These are phyloP conservation scores for Ramichloridium luteum DNA, from an alignment of 2,329 filamentous ascomycete genomes.

Conservation along the genomic window DNA sequence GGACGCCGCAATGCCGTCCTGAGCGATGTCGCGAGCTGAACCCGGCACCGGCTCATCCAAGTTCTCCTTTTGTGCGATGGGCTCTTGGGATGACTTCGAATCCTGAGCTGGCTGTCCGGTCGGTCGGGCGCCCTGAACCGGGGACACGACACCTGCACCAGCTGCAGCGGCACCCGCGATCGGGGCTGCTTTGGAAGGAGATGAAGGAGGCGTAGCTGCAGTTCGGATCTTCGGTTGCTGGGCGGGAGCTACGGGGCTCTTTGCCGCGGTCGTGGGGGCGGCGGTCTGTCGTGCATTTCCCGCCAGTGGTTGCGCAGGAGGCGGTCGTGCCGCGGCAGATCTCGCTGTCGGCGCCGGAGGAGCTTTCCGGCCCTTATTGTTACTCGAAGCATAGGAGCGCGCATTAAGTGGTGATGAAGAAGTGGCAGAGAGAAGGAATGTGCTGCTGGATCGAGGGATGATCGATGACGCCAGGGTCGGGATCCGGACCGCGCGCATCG, in stretches of 20 bases:
- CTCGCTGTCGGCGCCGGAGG: not conserved
- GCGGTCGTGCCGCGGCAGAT: not conserved
- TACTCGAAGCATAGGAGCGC: not conserved
- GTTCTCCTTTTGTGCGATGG: slow-evolving; percentile 20
- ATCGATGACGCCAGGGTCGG: not conserved
- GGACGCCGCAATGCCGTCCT: slow-evolving; percentile 18
- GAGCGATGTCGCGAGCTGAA: slow-evolving; percentile 14
- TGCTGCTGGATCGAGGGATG: not conserved
- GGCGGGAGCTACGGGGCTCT: too few relatives aligned
- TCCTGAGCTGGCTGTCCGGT: not conserved
- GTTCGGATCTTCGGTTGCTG: not conserved
- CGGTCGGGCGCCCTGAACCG: not conserved
- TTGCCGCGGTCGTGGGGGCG: too few relatives aligned
- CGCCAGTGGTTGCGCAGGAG: too few relatives aligned
- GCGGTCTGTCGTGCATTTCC: too few relatives aligned
- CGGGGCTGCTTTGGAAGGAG: not conserved
- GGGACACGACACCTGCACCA: not conserved
- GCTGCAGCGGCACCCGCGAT: not conserved
- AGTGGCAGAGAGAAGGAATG: not conserved
- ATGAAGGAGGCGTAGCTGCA: not conserved
- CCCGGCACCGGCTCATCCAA: slow-evolving; percentile 20
- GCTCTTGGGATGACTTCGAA: slow-evolving; percentile 13
- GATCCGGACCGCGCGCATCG: not conserved
- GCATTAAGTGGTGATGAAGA: not conserved
- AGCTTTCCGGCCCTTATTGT: not conserved